Evolutionary conservation across 2,329 filamentous ascomycete genomes (phyloP), one percentile per base, ranked within the genome.

Genomic region (Fusarium sp.): DNA sequence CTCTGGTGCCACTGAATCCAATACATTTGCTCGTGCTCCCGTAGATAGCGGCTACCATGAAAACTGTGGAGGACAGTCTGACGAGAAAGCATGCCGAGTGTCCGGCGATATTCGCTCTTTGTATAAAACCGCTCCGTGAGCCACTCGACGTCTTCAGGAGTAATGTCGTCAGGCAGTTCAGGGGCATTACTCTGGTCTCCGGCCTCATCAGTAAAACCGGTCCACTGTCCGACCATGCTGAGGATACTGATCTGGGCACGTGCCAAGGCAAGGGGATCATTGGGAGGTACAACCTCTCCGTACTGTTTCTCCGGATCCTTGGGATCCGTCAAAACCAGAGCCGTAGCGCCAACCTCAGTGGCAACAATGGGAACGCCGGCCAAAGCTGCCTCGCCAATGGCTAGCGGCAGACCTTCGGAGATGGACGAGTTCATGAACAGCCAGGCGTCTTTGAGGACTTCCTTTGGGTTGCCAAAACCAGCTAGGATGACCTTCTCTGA

Each of bases 361-460:
- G 63, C 63, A n/a, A 66, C 63, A 12, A 66, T 66, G 1, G 63
- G 63, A 35, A 66, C 51, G 3, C 63, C 63, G 4, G 63, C 61
- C 15, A 66, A 35, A 9, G 63, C 63, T 9, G 63, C 63, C 22
- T 65, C 63, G 3, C 63, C 63, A 6, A 66, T 66, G 5, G 63
- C 63, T n/a, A 66, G 38, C 1, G 63, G 63, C 8, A 66, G 47
- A 35, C 63, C 63, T 28, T 66, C 63, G 1, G 63, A 66, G 31
- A 65, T 66, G 6, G 61, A 66, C 4, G 63, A 66, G 48, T 66
- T 66, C 63, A 66, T 65, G 10, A 66, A 66, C 12, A 66, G 44
- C 63, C 63, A 66, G 3, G 64, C 61, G n/a, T 66, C 64, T 35
- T 66, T 57, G 3, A 66, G 51, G 0, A 66, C 61, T 26, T 60